Base-by-base conservation (phyloP, 2,329 filamentous ascomycete genomes). In the Xylaria multiplex region DNA sequence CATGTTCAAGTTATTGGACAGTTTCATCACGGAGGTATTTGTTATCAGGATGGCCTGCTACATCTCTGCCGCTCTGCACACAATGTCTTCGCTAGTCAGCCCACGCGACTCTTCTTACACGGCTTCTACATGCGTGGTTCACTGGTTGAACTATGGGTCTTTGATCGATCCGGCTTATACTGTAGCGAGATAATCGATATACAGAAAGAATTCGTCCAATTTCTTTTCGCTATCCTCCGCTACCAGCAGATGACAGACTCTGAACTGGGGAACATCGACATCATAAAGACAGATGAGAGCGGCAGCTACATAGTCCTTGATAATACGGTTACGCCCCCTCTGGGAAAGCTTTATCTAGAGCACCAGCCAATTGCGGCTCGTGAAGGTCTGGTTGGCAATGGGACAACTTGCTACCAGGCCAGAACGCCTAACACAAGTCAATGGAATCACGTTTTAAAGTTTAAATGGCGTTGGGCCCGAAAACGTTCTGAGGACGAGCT, bases 101-200 rank as follows among this genome's bases (percentile, higher is more conserved):
- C 75, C 19, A 75, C 73, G 11, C 76, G 76, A n/a, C 71, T 75
- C 53, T 80, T 79, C 66, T 64, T 80, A 46, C 76, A 79, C 66
- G 78, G 76, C 61, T 79, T 80, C 59, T 76, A 76, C 63, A 73
- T 80, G 53, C 72, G 74, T 48, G 74, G 73, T 22, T 73, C 74
- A 30, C 49, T 72, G 14, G 66, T 79, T 2, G 77, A 79, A 64
- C 62, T 78, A 46, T 80, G 76, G 77, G 71, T 77, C 46, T 80
- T 80, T 71, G 78, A 79, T 70, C 72, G 78, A 65, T 78, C 77
- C 58, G 77, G 79, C 35, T 55, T 75, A 53, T 79, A 78, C 63
- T 74, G 72, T 42, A 74, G 74, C 65, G 69, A 77, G 6, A 7
- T 69, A 52, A 73, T 79, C 49, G 69, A 80, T 69, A 49, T 77